A percentile compares a stretch with the other conserved stretches of the same genome.
Conservation (phyloP, 768 basidiomycete genomes). For the Collybia nuda region DNA sequence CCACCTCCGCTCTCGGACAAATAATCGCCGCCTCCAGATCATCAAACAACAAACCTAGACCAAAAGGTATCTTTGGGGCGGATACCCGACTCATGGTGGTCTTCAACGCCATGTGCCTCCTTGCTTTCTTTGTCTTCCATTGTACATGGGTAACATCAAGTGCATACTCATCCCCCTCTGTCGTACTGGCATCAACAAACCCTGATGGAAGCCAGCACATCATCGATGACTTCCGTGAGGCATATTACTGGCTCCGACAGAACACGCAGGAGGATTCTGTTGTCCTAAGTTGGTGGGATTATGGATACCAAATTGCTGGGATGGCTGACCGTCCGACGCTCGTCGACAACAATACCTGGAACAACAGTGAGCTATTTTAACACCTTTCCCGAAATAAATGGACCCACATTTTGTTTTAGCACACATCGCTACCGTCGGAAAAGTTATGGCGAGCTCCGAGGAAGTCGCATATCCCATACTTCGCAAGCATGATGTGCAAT, state of each 20-base stretch:
- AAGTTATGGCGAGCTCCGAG: slow-evolving; percentile 94
- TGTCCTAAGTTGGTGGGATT: slow-evolving; percentile 99
- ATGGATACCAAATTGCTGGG: slow-evolving; percentile 98
- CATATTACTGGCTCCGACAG: slow-evolving; percentile 97
- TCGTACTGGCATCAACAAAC: slow-evolving; percentile 80
- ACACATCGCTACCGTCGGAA: slow-evolving; percentile 98
- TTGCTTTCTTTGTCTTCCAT: slow-evolving; percentile 90
- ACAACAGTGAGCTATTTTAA: slow-evolving; percentile 77
- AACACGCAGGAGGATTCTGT: slow-evolving; percentile 93
- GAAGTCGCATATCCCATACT: slow-evolving; percentile 97
- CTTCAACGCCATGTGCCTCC: slow-evolving; percentile 71
- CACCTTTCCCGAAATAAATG: neutral
- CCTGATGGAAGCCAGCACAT: slow-evolving; percentile 89
- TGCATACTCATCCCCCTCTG: slow-evolving; percentile 97
- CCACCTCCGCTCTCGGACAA: slow-evolving; percentile 32
- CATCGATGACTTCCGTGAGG: slow-evolving; percentile 99
- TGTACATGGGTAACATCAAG: slow-evolving; percentile 95
- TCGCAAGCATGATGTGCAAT: slow-evolving; percentile 96
- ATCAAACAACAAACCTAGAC: slow-evolving; percentile 33
- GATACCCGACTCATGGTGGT: slow-evolving; percentile 81
- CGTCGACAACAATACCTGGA: slow-evolving; percentile 99
- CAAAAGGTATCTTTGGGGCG: slow-evolving; percentile 76
- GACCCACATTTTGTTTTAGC: slow-evolving; percentile 41
- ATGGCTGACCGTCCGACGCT: slow-evolving; percentile 97
- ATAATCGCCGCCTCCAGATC: slow-evolving; percentile 35